Conservation (phyloP, 2,329 filamentous ascomycete genomes). For the Pestalotiopsis sp. region DNA sequence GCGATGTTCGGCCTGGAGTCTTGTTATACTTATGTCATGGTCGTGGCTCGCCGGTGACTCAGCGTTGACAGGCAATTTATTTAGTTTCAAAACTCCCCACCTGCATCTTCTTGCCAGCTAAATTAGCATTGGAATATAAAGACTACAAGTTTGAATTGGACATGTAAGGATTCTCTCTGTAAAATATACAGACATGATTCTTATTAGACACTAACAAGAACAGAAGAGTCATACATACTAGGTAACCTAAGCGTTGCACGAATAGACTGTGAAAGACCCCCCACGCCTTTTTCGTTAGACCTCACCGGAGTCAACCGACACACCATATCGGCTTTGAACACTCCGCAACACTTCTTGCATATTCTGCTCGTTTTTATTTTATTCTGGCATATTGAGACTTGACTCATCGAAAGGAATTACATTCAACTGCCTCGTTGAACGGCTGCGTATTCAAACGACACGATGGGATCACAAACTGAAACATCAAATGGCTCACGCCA, state of each 20-base stretch:
- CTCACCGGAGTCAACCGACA: neutral
- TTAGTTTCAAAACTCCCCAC: too few species aligned
- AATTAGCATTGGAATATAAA: neutral
- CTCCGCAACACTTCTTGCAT: neutral
- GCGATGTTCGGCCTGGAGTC: neutral
- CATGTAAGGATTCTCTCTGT: too few species aligned
- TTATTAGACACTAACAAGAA: neutral
- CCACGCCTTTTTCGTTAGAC: neutral
- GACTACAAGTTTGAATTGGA: neutral
- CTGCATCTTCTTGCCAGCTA: neutral
- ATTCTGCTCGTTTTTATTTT: neutral
- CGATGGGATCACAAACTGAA: slow-evolving; percentile 29
- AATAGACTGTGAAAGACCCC: neutral
- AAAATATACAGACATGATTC: too few species aligned
- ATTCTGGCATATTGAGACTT: neutral
- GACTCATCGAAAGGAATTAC: too few species aligned
- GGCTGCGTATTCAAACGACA: neutral
- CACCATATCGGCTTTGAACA: neutral
- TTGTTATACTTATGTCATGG: neutral
- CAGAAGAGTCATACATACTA: slow-evolving; percentile 1
- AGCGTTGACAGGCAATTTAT: neutral
- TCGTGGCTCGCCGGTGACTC: neutral
- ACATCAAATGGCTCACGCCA: slow-evolving; percentile 22
- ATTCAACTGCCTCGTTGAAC: too few species aligned
- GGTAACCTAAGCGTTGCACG: neutral